Evolutionary conservation across 805 yeast genomes (phyloP).

Genomic region (Myxozyma kluyveri): DNA sequence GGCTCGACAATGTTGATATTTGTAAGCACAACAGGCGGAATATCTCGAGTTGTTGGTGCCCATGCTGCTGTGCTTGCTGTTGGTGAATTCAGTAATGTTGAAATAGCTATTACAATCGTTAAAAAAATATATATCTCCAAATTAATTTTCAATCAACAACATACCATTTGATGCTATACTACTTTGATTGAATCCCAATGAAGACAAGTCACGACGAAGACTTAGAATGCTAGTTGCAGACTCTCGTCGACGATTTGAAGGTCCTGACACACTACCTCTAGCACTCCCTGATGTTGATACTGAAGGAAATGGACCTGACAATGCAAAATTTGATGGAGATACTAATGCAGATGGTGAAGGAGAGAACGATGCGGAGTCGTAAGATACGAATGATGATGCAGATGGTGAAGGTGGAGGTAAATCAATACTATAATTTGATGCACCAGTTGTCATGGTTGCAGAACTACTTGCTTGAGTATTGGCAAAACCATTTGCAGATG

Average conservation of each 20-base stretch:
- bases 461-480: no score
- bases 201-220: constrained; percentile 19
- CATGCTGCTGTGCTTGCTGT: constrained; percentile 10
- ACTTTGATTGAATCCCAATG: constrained; percentile 24
- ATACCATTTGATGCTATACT: constrained; percentile 35
- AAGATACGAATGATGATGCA: constrained; percentile 3
- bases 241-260: constrained; percentile 6
- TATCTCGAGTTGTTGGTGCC: constrained; percentile 73
- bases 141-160: not conserved
- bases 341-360: constrained; percentile 11
- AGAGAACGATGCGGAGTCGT: constrained; percentile 10
- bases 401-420: constrained; percentile 13
- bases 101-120: constrained; percentile 13
- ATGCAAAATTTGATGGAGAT: constrained; percentile 14
- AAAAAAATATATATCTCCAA: not conserved
- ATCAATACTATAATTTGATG: not conserved
- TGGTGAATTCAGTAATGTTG: constrained; percentile 25
- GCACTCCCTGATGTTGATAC: not conserved
- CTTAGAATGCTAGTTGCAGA: constrained; percentile 3
- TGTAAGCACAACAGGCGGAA: constrained; percentile 72
- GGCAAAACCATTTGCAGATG: no score
- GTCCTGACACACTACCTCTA: constrained; percentile 3
- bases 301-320: constrained; percentile 5
- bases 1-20: constrained; percentile 49
- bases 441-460: no score